phyloP scores from a whole-genome alignment of 2,329 filamentous ascomycete species.

The Corniculantispora saksenae region DNA sequence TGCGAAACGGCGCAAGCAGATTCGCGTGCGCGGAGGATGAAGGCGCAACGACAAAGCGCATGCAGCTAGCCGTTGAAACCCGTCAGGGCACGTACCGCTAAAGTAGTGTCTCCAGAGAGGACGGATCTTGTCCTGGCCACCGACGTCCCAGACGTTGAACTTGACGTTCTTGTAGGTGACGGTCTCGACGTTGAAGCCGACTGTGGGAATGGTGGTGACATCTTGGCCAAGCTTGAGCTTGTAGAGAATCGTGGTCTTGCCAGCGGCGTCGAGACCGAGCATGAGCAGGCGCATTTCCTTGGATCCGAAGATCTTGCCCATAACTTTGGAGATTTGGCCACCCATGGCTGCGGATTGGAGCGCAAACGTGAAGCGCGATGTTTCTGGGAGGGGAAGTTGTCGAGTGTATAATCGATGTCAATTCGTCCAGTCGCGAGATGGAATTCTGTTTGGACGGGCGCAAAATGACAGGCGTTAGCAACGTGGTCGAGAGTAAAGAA shows the following conservation, averaged over 20 bases:
- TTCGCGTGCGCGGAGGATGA: background rate
- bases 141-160: conserved; percentile 99
- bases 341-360: conserved; percentile 66
- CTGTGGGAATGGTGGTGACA: conserved; percentile 96
- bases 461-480: background rate
- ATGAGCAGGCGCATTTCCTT: conserved; percentile 99
- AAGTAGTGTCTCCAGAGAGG: conserved; percentile 98
- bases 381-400: conserved; percentile 13
- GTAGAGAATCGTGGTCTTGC: conserved; percentile 99
- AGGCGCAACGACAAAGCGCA: background rate
- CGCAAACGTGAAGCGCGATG: background rate
- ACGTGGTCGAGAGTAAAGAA: background rate
- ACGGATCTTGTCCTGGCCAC: conserved; percentile 97
- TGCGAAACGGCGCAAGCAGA: background rate
- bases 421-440: background rate
- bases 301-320: conserved; percentile 98
- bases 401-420: background rate
- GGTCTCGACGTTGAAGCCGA: conserved; percentile 98
- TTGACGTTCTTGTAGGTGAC: conserved; percentile 99
- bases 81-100: conserved; percentile 53
- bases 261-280: conserved; percentile 95
- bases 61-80: too few species aligned
- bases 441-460: background rate
- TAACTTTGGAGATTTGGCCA: conserved; percentile 89
- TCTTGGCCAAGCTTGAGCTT: conserved; percentile 98